Evolutionary conservation across 1,284 basidiomycete species (phyloP).

Genomic region (Golubevia pallescens): DNA sequence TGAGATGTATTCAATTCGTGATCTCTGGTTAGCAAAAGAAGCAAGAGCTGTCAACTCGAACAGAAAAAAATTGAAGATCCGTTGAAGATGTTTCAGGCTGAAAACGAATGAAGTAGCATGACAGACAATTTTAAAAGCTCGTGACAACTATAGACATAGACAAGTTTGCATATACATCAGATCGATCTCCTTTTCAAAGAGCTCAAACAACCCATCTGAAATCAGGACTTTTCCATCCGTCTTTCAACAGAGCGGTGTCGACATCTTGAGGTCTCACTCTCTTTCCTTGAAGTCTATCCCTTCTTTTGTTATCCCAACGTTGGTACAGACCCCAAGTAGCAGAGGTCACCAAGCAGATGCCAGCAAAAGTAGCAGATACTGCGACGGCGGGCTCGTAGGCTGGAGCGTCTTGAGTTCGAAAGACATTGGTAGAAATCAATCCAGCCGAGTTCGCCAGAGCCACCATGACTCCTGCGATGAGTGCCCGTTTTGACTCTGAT

Average conservation of each 20-base stretch:
- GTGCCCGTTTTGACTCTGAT: slow-evolving; percentile 68
- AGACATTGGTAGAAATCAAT: slow-evolving; percentile 69
- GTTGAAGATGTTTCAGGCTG: no score
- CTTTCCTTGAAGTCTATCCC: background rate
- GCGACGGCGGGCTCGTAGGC: slow-evolving; percentile 54
- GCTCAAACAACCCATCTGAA: background rate
- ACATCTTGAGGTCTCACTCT: background rate
- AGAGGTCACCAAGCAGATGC: slow-evolving; percentile 19
- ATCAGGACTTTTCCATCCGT: background rate
- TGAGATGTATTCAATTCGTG: no score
- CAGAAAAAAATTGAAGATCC: no score
- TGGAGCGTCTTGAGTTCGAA: slow-evolving; percentile 68
- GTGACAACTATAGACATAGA: no score
- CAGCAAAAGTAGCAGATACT: slow-evolving; percentile 27
- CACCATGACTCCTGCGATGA: slow-evolving; percentile 69
- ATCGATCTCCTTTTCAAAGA: no score
- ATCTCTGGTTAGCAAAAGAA: no score
- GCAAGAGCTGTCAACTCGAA: no score
- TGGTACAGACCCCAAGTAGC: background rate
- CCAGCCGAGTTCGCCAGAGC: slow-evolving; percentile 69
- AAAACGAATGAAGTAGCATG: no score
- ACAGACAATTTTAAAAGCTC: no score
- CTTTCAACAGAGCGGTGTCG: background rate
- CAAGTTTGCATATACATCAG: no score
- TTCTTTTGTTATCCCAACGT: background rate